phyloP scores from a whole-genome alignment of 2,329 filamentous ascomycete genomes.

The Cladosporium halotolerans region DNA sequence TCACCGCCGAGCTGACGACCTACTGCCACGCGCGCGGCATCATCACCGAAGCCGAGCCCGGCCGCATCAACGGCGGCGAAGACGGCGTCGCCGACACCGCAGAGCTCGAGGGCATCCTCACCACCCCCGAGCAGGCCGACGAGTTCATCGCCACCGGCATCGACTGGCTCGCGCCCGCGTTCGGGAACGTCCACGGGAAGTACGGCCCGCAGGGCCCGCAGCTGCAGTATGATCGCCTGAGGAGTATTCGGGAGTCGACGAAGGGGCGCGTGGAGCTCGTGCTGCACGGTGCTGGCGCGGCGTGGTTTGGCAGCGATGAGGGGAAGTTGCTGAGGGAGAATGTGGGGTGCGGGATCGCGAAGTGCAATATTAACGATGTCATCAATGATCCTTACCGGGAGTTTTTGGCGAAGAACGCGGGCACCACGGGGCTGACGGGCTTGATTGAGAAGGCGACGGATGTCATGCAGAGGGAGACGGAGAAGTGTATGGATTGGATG shows the following conservation, averaged over 20 bases:
- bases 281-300: slow-evolving; percentile 54
- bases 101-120: slow-evolving; percentile 25
- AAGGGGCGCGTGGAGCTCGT: slow-evolving; percentile 43
- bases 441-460: slow-evolving; percentile 27
- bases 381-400: slow-evolving; percentile 37
- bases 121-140: slow-evolving; percentile 24
- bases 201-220: slow-evolving; percentile 28
- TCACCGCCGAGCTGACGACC: slow-evolving; percentile 24
- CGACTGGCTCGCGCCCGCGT: slow-evolving; percentile 28
- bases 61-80: slow-evolving; percentile 30
- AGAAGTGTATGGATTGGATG: slow-evolving; percentile 18
- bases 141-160: slow-evolving; percentile 28
- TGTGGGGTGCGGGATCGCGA: slow-evolving; percentile 47
- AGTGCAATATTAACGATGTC: slow-evolving; percentile 54
- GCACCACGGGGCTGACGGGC: slow-evolving; percentile 21
- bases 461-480: slow-evolving; percentile 24
- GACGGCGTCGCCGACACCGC: slow-evolving; percentile 28
- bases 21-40: slow-evolving; percentile 27
- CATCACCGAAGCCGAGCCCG: slow-evolving; percentile 29
- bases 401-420: slow-evolving; percentile 18
- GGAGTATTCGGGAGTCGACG: slow-evolving; percentile 32
- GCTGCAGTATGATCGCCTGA: slow-evolving; percentile 31
- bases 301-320: slow-evolving; percentile 34
- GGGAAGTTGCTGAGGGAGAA: slow-evolving; percentile 42
- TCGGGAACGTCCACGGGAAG: slow-evolving; percentile 30